phyloP scores from a whole-genome alignment of 345 rosid species.

The Atalantia buxifolia region DNA sequence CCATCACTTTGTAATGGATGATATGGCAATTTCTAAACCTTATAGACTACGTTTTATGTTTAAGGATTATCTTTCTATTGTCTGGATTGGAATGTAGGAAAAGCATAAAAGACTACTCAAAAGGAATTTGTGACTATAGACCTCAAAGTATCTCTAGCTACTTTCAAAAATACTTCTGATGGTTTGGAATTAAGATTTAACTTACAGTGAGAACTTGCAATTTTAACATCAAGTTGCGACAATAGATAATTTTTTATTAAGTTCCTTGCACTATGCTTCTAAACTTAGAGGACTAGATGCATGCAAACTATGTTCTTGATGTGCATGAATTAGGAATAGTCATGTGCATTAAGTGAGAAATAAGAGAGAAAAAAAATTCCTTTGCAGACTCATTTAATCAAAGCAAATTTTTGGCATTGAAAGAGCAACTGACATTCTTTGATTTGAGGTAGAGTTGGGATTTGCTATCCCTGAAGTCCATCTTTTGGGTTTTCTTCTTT shows the following conservation, averaged over 20 bases:
- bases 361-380: background rate
- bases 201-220: conserved; percentile 2
- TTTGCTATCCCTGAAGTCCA: background rate
- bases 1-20: background rate
- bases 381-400: background rate
- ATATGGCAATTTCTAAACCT: too few relatives aligned
- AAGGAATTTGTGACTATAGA: background rate
- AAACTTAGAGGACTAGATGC: background rate
- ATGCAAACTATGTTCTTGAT: background rate
- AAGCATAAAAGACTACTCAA: background rate
- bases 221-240: background rate
- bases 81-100: background rate
- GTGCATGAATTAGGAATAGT: background rate
- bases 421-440: background rate
- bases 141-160: background rate
- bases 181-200: background rate
- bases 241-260: background rate
- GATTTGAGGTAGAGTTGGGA: background rate
- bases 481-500: background rate
- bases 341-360: background rate
- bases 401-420: background rate
- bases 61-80: background rate
- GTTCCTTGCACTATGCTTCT: background rate
- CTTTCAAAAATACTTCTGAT: background rate
- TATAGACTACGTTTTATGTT: background rate